These are phyloP conservation scores for Thraustochytrium striatum DNA, from an alignment of 352 stramenopile genomes.

Conservation along the genomic window DNA sequence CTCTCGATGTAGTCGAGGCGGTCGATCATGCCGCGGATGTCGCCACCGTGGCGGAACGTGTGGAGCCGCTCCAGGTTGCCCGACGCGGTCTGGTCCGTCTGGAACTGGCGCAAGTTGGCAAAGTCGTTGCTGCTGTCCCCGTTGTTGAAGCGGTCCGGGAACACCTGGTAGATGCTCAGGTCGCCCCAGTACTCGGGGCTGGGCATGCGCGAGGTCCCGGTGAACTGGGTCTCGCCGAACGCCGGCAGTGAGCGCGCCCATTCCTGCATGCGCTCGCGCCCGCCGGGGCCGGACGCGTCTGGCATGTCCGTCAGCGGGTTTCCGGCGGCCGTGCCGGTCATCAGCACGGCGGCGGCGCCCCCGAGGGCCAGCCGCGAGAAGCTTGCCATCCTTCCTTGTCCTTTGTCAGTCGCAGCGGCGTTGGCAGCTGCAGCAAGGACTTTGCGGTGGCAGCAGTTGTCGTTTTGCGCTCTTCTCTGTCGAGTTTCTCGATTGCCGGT, in stretches of 20 bases:
- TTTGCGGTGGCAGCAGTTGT: too few relatives aligned
- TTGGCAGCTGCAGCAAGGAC: too few relatives aligned
- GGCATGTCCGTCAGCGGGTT: slow-evolving; percentile 1
- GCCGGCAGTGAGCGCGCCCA: background rate
- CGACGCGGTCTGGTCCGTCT: background rate
- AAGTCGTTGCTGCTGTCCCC: background rate
- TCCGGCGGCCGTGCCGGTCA: too few relatives aligned
- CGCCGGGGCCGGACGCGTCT: background rate
- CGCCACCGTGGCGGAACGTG: background rate
- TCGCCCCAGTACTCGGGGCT: slow-evolving; percentile 5
- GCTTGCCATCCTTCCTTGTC: too few relatives aligned
- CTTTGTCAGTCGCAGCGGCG: too few relatives aligned
- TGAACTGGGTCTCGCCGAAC: background rate
- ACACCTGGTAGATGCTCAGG: background rate
- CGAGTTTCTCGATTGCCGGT: too few relatives aligned
- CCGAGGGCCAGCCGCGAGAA: too few relatives aligned
- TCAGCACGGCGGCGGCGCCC: too few relatives aligned
- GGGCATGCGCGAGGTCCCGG: background rate
- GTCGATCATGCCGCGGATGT: slow-evolving; percentile 22
- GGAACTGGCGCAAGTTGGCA: background rate
- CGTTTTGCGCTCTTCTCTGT: too few relatives aligned
- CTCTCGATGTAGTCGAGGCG: slow-evolving; percentile 5
- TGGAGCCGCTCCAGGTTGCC: background rate
- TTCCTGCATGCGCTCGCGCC: background rate
- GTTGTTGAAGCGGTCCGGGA: slow-evolving; percentile 12